A percentile compares a stretch with the other conserved stretches of the same genome.
These are phyloP conservation scores for Penstemon barbatus DNA, from an alignment of 257 asterid species.

Conservation along the genomic window DNA sequence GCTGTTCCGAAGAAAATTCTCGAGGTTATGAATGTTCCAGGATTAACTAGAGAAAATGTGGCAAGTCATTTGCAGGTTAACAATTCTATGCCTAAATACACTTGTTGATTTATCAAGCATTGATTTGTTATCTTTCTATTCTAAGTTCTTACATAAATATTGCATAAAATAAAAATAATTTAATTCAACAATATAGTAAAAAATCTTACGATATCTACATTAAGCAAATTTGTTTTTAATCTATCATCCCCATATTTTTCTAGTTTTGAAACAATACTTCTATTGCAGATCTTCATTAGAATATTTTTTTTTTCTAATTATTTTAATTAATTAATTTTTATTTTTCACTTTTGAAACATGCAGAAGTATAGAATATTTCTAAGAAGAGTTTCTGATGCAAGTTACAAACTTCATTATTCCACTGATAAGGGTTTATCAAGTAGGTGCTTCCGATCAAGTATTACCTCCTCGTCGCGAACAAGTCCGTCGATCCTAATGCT, in stretches of 20 bases:
- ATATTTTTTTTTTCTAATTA: neutral
- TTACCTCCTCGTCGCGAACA: neutral
- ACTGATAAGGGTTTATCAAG: slow-evolving; percentile 6
- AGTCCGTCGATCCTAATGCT: slow-evolving; percentile 18
- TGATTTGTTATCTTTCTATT: neutral
- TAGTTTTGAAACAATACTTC: neutral
- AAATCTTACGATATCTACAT: neutral
- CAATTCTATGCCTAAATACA: neutral
- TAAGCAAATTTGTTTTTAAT: neutral
- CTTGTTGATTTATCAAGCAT: neutral
- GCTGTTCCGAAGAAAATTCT: slow-evolving; percentile 60
- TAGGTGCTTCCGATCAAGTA: slow-evolving; percentile 15
- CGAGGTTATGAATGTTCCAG: slow-evolving; percentile 53
- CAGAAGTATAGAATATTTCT: slow-evolving; percentile 61
- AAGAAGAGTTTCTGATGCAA: slow-evolving; percentile 45
- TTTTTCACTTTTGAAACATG: neutral
- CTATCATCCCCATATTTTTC: neutral
- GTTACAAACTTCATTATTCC: slow-evolving; percentile 29
- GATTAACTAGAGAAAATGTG: slow-evolving; percentile 55
- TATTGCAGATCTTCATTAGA: neutral
- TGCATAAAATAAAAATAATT: slow-evolving; percentile 7
- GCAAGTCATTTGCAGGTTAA: slow-evolving; percentile 77
- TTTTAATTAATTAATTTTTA: neutral
- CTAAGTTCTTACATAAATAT: neutral
- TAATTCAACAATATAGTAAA: neutral